These are phyloP conservation scores for Agrocybe praecox DNA, from an alignment of 768 basidiomycete species.

Conservation along the genomic window DNA sequence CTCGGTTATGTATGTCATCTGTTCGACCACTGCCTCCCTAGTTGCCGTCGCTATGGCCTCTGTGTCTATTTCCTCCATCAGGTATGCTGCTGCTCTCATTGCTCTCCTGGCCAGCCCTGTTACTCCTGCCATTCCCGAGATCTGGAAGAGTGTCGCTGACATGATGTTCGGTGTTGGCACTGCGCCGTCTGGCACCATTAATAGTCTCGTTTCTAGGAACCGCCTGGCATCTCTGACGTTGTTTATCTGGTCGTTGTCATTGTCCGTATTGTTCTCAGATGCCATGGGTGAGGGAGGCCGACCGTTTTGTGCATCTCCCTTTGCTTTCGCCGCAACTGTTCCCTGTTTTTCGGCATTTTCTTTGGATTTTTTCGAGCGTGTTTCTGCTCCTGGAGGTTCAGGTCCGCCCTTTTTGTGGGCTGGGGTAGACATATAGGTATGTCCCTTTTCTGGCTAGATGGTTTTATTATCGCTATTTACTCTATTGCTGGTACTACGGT, in stretches of 20 bases:
- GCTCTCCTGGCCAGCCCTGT: background rate
- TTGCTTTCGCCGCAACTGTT: background rate
- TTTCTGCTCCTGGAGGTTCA: too few relatives aligned
- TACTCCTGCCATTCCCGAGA: background rate
- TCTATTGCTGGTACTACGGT: too few relatives aligned
- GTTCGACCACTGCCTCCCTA: background rate
- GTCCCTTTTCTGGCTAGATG: too few relatives aligned
- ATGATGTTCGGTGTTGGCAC: background rate
- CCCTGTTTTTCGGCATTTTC: background rate
- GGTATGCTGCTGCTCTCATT: background rate
- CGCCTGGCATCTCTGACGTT: background rate
- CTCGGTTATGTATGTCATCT: background rate
- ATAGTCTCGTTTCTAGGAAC: background rate
- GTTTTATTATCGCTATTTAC: too few relatives aligned
- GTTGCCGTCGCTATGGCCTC: background rate
- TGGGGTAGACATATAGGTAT: too few relatives aligned
- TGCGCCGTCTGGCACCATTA: background rate
- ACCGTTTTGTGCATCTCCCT: too few relatives aligned
- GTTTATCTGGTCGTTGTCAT: background rate
- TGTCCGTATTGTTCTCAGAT: too few relatives aligned
- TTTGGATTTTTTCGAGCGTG: background rate
- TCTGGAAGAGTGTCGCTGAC: background rate
- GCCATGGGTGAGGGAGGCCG: too few relatives aligned
- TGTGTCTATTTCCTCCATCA: background rate
- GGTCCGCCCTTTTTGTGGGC: too few relatives aligned